These are phyloP conservation scores for Mucor piriformis DNA, from an alignment of 371 early-diverging fungal genomes.

Conservation along the genomic window DNA sequence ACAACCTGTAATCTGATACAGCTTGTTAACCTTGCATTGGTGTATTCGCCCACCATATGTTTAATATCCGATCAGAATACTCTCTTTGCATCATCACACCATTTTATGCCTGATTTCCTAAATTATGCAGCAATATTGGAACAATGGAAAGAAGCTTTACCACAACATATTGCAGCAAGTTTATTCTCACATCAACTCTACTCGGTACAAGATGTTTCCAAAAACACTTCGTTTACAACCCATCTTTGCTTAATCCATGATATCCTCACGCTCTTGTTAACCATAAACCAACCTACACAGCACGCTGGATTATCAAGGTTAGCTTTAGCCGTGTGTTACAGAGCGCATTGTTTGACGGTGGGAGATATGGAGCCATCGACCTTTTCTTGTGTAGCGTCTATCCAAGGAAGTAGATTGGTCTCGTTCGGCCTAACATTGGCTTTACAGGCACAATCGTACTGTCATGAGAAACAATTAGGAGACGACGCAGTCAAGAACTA, in stretches of 20 bases:
- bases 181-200: not conserved
- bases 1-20: constrained; percentile 22
- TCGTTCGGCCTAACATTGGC: constrained; percentile 22
- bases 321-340: constrained; percentile 4
- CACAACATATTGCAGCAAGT: not conserved
- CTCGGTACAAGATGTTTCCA: not conserved
- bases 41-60: constrained; percentile 17
- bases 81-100: not conserved
- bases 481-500: constrained; percentile 2
- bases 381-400: constrained; percentile 14
- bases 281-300: constrained; percentile 2
- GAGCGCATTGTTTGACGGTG: constrained; percentile 8
- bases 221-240: constrained; percentile 1
- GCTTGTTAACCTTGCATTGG: constrained; percentile 1
- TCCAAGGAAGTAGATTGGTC: constrained; percentile 23
- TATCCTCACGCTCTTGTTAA: constrained; percentile 13
- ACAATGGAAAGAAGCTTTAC: constrained; percentile 12
- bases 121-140: constrained; percentile 7
- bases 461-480: not conserved
- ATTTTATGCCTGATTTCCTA: constrained; percentile 3
- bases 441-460: constrained; percentile 11
- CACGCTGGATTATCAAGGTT: not conserved
- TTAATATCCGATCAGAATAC: constrained; percentile 17
- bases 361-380: constrained; percentile 5
- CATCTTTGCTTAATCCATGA: constrained; percentile 23